Base-by-base conservation (phyloP, 1,139 yeast species). In the Suhomyces terraborum region DNA sequence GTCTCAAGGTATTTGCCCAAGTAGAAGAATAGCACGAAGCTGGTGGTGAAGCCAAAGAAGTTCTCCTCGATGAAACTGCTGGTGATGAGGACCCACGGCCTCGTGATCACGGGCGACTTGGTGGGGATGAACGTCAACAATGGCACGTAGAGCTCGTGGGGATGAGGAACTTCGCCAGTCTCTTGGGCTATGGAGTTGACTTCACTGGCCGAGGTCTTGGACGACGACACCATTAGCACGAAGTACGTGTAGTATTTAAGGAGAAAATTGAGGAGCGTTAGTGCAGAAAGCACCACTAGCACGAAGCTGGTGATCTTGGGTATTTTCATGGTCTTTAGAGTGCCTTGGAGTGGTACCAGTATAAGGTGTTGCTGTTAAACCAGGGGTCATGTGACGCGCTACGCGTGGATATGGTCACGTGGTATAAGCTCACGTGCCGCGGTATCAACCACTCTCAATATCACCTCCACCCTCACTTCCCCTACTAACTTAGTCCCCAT, bases 81-180 rank as follows among this genome's bases (percentile, higher is more conserved):
- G 14, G 74, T 68, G 8, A 67, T 19, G 4, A 69, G 45, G 3
- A 69, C 73, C 75, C 74, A 69, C 3, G 73, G 73, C 8, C 72
- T 51, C 4, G 60, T 46, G 2, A 67, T 4, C 6, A 67, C 72
- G 1, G 74, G 67, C 1, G 73, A 66, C 32, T 54, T 57, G 1
- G 69, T 58, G 7, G 75, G 74, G 28, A 69, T 67, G 47, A 67
- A 69, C 4, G 74, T 66, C 17, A 69, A 50, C 25, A 69, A 52
- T 3, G 75, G 75, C 6, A 69, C 73, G 47, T 59, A 69, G 37
- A 68, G 53, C 46, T 67, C 73, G 46, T 67, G 73, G 10, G 75
- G 74, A 48, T 67, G 73, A 3, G 71, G 73, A 2, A 65, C 53
- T 40, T 62, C 68, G 4, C 69, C 70, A 2, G 69, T 62, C 46